Evolutionary conservation across 495 filamentous ascomycete genomes (phyloP).

Genomic region (Glonium stellatum): DNA sequence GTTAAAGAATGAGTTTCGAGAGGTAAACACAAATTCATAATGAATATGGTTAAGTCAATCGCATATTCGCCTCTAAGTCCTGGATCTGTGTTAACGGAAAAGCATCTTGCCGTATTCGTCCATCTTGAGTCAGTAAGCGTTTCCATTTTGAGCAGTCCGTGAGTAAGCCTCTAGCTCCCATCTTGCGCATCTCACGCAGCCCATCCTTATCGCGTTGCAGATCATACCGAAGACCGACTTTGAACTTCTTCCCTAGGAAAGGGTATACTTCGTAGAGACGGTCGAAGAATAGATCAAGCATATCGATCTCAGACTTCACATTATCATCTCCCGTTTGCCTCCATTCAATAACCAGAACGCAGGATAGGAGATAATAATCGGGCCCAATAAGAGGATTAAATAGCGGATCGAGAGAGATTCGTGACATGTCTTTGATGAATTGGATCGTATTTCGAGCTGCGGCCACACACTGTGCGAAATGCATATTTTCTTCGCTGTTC

Average conservation of each 20-base stretch:
- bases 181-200: neutral
- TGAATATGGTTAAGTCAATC: too few species aligned
- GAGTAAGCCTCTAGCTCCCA: neutral
- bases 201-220: constrained; percentile 1
- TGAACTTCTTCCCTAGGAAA: constrained; percentile 18
- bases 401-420: constrained; percentile 14
- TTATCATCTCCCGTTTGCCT: constrained; percentile 7
- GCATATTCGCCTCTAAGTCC: neutral
- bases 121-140: neutral
- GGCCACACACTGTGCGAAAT: constrained; percentile 4
- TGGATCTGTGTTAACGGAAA: neutral
- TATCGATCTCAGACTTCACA: constrained; percentile 16
- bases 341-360: constrained; percentile 20
- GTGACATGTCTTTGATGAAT: constrained; percentile 17
- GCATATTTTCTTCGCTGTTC: neutral
- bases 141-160: neutral
- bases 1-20: too few species aligned
- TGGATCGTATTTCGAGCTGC: constrained; percentile 13
- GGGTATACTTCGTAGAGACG: constrained; percentile 9
- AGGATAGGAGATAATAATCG: constrained; percentile 9
- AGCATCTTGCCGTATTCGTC: neutral
- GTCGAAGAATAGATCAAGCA: constrained; percentile 17
- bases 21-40: too few species aligned
- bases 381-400: constrained; percentile 11
- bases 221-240: constrained; percentile 9